Conservation (phyloP, 1,139 yeast species). For the Taphrina populina region DNA sequence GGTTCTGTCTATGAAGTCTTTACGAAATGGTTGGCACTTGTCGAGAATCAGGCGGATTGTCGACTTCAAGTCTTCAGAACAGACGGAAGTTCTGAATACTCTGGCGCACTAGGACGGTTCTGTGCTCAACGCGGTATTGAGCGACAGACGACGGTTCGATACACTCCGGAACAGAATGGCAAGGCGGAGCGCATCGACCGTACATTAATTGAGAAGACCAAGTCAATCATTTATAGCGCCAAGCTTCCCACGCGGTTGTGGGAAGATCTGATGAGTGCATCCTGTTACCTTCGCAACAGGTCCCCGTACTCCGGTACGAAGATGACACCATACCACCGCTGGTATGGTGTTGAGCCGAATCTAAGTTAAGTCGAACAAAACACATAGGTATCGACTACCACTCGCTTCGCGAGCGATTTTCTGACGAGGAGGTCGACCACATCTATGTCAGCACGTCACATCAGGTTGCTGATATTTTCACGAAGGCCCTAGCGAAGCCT, state of each 20-base stretch:
- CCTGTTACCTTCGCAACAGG: background rate
- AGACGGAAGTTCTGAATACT: background rate
- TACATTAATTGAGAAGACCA: slow-evolving; percentile 15
- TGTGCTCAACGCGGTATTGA: no score
- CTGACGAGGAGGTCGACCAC: background rate
- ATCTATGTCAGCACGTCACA: background rate
- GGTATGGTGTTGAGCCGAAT: background rate
- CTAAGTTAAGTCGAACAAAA: slow-evolving; percentile 38
- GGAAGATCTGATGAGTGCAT: background rate
- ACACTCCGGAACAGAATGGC: slow-evolving; percentile 35
- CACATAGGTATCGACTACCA: slow-evolving; percentile 38
- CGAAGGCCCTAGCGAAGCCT: background rate
- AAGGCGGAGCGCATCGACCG: slow-evolving; percentile 31
- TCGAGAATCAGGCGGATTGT: no score
- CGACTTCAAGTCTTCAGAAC: no score
- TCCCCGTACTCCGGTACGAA: background rate
- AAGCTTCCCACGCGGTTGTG: background rate
- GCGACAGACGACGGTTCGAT: background rate
- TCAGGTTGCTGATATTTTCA: background rate
- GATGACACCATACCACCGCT: background rate
- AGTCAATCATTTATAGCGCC: background rate
- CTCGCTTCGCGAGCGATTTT: slow-evolving; percentile 27
- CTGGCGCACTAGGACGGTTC: no score
- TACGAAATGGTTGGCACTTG: background rate
- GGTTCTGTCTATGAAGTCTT: no score